Evolutionary conservation across 768 basidiomycete genomes (phyloP).

Genomic region (Kwoniella dejecticola): DNA sequence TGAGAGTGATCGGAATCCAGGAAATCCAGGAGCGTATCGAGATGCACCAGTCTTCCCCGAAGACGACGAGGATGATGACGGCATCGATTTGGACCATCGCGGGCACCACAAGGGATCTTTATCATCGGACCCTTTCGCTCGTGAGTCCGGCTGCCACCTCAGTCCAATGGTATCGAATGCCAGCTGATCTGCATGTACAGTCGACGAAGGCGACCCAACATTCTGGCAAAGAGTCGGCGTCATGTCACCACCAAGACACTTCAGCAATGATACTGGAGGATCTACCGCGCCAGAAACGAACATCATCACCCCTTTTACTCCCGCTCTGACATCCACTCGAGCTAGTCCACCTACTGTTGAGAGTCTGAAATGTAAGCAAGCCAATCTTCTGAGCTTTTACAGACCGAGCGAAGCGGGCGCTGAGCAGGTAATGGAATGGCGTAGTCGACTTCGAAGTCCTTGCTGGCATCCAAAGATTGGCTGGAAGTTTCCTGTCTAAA

Average conservation of each 20-base stretch:
- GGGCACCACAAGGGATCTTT: too few species aligned
- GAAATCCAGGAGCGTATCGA: too few species aligned
- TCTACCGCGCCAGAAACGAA: neutral
- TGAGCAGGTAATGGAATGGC: neutral
- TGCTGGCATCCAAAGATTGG: neutral
- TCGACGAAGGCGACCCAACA: too few species aligned
- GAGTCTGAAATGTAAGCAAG: neutral
- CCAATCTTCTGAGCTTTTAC: neutral
- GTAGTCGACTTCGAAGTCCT: slow-evolving; percentile 1
- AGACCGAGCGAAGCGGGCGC: too few species aligned
- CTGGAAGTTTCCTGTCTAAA: slow-evolving; percentile 12
- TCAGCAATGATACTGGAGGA: neutral
- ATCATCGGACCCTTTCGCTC: too few species aligned
- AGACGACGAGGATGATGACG: too few species aligned
- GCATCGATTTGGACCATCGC: too few species aligned
- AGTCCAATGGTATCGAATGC: too few species aligned
- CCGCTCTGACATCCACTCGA: neutral
- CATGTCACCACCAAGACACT: neutral
- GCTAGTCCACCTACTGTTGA: neutral
- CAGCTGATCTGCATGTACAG: too few species aligned
- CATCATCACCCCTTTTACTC: neutral
- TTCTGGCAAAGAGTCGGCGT: neutral
- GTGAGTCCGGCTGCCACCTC: too few species aligned
- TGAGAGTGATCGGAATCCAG: too few species aligned
- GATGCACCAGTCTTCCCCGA: too few species aligned